A percentile compares a stretch with the other conserved stretches of the same genome.
Conservation (phyloP, 345 rosid species). For the Lumnitzera racemosa region DNA sequence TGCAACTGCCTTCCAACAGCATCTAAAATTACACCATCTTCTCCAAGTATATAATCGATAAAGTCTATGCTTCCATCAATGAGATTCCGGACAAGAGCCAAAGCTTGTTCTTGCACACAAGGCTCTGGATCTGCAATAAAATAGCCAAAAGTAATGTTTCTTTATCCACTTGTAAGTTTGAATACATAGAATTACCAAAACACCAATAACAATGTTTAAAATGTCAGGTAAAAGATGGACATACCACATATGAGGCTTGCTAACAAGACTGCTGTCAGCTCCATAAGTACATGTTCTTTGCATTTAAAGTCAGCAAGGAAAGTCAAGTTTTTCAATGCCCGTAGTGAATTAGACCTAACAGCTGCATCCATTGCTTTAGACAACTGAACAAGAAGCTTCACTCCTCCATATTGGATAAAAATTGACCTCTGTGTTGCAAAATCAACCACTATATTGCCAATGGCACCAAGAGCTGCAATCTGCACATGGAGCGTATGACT, state of each 20-base stretch:
- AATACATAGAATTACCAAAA: constrained; percentile 8
- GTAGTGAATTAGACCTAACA: constrained; percentile 47
- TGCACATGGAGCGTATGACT: constrained; percentile 16
- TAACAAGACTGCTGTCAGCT: constrained; percentile 49
- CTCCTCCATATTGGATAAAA: constrained; percentile 56
- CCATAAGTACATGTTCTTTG: constrained; percentile 41
- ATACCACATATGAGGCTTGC: constrained; percentile 67
- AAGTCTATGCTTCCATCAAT: constrained; percentile 56
- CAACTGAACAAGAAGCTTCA: constrained; percentile 50
- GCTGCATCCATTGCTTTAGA: constrained; percentile 63
- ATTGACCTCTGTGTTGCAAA: constrained; percentile 47
- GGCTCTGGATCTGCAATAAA: constrained; percentile 61
- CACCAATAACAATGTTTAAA: neutral
- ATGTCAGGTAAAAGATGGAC: too few species aligned
- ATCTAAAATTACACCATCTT: constrained; percentile 54
- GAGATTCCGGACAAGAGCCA: constrained; percentile 70
- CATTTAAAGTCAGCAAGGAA: constrained; percentile 58
- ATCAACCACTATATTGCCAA: constrained; percentile 65
- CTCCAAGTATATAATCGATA: constrained; percentile 48
- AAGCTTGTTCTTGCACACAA: constrained; percentile 66
- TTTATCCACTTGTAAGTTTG: constrained; percentile 4
- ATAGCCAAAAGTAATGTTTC: constrained; percentile 7
- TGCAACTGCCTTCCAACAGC: constrained; percentile 59
- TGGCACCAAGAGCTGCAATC: constrained; percentile 70
- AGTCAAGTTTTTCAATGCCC: constrained; percentile 65